Evolutionary conservation across 1,284 basidiomycete genomes (phyloP), one percentile per base, ranked within the genome.

Genomic region (Papiliotrema laurentii): DNA sequence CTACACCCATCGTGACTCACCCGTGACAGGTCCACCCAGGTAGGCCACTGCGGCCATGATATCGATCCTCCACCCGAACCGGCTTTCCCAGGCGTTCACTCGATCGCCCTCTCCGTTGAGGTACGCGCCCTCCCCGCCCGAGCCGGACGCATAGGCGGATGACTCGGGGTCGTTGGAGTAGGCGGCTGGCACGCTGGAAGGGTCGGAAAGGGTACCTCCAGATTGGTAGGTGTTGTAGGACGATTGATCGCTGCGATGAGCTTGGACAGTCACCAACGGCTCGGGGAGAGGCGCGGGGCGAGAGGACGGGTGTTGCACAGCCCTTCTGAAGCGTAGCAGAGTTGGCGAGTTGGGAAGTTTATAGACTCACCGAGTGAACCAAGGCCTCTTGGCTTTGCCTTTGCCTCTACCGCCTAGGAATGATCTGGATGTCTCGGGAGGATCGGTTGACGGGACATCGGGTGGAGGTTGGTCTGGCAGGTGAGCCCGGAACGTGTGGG

Each of bases 21-120:
- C 87, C 50, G 85, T 83, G 25, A 88, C 62, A 0, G 86, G 87
- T 3, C 86, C 87, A 0, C 86, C 72, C 0, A 87, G 48, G 64
- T 89, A 89, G 2, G 83, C 78, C 48, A 78, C 77, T 2, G 83
- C 83, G 19, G 85, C 82, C 54, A 86, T 76, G 18, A 85, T 48
- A 66, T 89, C 85, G 9, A 88, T 81, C 53, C 86, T 78, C 76
- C 81, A 77, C 14, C 83, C 82, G 61, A 81, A 82, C 40, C 81
- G 75, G 26, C 84, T 86, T 74, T 86, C 84, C 83, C 85, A 88
- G 50, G 80, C 80, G 55, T 82, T 86, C 28, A 74, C 75, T 18
- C 77, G 76, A 13, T 74, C 75, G 40, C 79, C 79, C 13, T 76
- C 75, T 26, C 72, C 75, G 7, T 64, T 59, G 16, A 75, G 73